Base-by-base conservation (phyloP, 2,329 filamentous ascomycete genomes). In the Exophiala oligosperma region DNA sequence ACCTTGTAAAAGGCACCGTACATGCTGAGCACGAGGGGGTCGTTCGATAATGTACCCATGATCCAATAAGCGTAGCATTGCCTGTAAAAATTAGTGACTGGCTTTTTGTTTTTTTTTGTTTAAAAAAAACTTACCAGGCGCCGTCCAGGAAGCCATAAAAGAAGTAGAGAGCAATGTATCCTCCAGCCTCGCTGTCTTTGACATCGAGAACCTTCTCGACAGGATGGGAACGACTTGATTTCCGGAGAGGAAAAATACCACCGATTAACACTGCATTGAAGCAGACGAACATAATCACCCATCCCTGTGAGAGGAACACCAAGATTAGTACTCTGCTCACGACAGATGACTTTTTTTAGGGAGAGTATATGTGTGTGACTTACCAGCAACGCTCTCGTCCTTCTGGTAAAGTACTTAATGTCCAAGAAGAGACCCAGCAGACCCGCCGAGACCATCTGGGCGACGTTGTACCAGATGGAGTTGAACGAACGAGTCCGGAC, bases 401-500 rank as follows among this genome's bases (percentile, higher is more conserved):
- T 4, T 43, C 40, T 17, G 40, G 14, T 43, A 23, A 43, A 43
- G 40, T 43, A 43, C 12, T 43, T 43, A 14, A 43, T 66, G 40
- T 68, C 66, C 9, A 65, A 59, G 9, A 67, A 49, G 9, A 66
- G 49, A 9, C 60, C 57, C 40, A 65, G 49, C 5, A 63, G 7
- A 29, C 64, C 64, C 1, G 65, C 61, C 49, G 64, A 60, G 21
- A 63, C 28, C 28, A 68, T 63, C 43, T 67, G 64, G 23, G 59
- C 62, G 57, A 64, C 61, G 17, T 64, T 62, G 48, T 62, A 67
- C 57, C 63, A 59, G 5, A 68, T 35, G 37, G 57, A 63, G 44
- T 66, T 67, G 37, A 68, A 63, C 11, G 66, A 63, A 4, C 66
- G 61, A 1, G 59, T 64, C 11, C 66, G 59, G 7, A 68, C 63